Evolutionary conservation across 176 grass and related monocot species (phyloP).

Genomic region (Musa itinerans): DNA sequence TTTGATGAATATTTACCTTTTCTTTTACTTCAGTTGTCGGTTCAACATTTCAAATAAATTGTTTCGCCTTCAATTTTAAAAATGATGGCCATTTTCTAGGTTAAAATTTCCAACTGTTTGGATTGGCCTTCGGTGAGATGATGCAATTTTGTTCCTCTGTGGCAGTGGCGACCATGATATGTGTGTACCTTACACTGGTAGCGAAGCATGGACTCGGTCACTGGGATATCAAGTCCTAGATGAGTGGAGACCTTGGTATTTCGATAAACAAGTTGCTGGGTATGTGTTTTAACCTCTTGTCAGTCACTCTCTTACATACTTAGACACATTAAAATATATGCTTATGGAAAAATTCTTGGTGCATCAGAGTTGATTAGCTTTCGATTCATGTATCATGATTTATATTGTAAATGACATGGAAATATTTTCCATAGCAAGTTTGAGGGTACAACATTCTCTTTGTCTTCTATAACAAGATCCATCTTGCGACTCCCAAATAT

Average conservation of each 20-base stretch:
- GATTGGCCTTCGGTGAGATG: background rate
- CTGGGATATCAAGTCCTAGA: constrained; percentile 58
- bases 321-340: background rate
- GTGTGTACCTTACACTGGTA: constrained; percentile 83
- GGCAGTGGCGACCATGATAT: constrained; percentile 94
- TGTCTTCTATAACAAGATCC: too few species aligned
- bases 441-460: too few species aligned
- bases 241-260: constrained; percentile 61
- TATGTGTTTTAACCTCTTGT: constrained; percentile 26
- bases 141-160: background rate
- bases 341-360: background rate
- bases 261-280: constrained; percentile 75
- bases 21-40: background rate
- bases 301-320: background rate
- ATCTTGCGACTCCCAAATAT: too few species aligned
- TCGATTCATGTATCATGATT: too few species aligned
- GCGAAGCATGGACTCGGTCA: constrained; percentile 72
- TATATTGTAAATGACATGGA: too few species aligned
- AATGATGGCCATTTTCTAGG: background rate
- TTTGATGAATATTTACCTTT: background rate
- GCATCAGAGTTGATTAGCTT: background rate
- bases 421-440: too few species aligned
- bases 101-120: constrained; percentile 6
- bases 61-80: background rate
- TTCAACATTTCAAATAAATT: background rate